Evolutionary conservation across 345 rosid genomes (phyloP).

Genomic region (Noccaea bulbosa): DNA sequence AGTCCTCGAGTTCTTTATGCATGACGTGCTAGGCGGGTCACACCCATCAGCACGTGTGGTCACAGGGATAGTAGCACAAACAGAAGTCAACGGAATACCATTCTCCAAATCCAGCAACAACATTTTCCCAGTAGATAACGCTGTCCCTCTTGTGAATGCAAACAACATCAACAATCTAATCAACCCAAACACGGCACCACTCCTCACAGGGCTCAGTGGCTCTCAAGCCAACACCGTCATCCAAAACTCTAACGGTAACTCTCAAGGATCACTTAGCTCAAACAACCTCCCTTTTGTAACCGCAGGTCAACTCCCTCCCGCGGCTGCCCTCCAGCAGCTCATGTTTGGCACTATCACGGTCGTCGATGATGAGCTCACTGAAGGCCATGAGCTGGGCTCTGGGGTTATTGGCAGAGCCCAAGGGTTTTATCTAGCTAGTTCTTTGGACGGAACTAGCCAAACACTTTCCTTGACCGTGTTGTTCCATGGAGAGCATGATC

Average conservation of each 20-base stretch:
- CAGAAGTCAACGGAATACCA: slow-evolving; percentile 75
- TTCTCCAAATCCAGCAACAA: slow-evolving; percentile 71
- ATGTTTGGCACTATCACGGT: slow-evolving; percentile 89
- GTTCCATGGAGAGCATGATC: slow-evolving; percentile 53
- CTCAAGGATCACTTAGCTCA: slow-evolving; percentile 48
- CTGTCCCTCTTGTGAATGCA: slow-evolving; percentile 54
- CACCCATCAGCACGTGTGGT: slow-evolving; percentile 78
- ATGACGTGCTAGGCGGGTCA: slow-evolving; percentile 71
- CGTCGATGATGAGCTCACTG: slow-evolving; percentile 81
- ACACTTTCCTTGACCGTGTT: slow-evolving; percentile 69
- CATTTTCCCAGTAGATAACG: slow-evolving; percentile 72
- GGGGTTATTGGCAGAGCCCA: slow-evolving; percentile 73
- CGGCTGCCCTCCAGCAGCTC: slow-evolving; percentile 67
- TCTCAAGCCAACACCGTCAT: slow-evolving; percentile 62
- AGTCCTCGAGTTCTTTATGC: slow-evolving; percentile 72
- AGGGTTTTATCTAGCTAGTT: slow-evolving; percentile 88
- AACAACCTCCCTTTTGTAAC: slow-evolving; percentile 77
- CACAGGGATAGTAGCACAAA: slow-evolving; percentile 72
- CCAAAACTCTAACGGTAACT: slow-evolving; percentile 67
- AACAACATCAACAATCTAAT: slow-evolving; percentile 54
- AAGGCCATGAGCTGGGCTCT: slow-evolving; percentile 78
- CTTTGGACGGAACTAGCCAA: slow-evolving; percentile 84
- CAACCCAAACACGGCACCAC: slow-evolving; percentile 68
- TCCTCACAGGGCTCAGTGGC: slow-evolving; percentile 74
- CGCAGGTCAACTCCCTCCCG: slow-evolving; percentile 80